Evolutionary conservation across 495 filamentous ascomycete species (phyloP).

Genomic region (Penicillium parvum): DNA sequence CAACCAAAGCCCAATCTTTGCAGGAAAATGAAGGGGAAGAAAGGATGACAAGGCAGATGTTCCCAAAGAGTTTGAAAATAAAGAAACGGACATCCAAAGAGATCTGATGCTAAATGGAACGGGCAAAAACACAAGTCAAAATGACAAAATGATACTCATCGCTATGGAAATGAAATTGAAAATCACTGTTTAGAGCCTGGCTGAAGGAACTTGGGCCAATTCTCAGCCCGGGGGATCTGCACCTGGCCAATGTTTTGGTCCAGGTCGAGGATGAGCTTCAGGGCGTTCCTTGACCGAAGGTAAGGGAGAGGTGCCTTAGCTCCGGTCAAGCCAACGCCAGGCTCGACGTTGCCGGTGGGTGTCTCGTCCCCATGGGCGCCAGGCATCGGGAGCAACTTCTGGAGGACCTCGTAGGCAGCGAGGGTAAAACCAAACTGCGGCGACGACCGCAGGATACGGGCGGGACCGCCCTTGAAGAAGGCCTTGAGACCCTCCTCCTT

Average conservation of each 20-base stretch:
- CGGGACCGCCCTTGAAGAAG: slow-evolving; percentile 98
- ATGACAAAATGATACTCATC: slow-evolving; percentile 24
- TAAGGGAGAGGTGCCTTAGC: slow-evolving; percentile 71
- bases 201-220: slow-evolving; percentile 39
- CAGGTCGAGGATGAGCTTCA: slow-evolving; percentile 93
- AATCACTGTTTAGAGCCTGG: slow-evolving; percentile 28
- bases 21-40: slow-evolving; percentile 1
- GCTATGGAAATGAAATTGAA: slow-evolving; percentile 29
- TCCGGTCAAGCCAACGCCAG: slow-evolving; percentile 51
- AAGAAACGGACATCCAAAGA: slow-evolving; percentile 9
- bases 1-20: slow-evolving; percentile 7
- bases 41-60: slow-evolving; percentile 1
- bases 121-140: slow-evolving; percentile 2
- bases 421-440: slow-evolving; percentile 98
- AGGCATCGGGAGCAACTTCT: slow-evolving; percentile 77
- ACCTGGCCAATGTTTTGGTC: slow-evolving; percentile 82
- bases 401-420: slow-evolving; percentile 87
- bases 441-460: slow-evolving; percentile 87
- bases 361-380: slow-evolving; percentile 51
- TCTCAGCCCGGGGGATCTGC: slow-evolving; percentile 51
- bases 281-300: slow-evolving; percentile 82
- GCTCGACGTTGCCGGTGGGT: slow-evolving; percentile 46
- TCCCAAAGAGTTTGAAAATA: slow-evolving; percentile 2
- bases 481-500: slow-evolving; percentile 89
- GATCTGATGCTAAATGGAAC: slow-evolving; percentile 26